Percentiles rank a stretch among this genome's conserved stretches.
Conservation (phyloP, 2,329 filamentous ascomycete genomes). For the Harringtonia lauricola region DNA sequence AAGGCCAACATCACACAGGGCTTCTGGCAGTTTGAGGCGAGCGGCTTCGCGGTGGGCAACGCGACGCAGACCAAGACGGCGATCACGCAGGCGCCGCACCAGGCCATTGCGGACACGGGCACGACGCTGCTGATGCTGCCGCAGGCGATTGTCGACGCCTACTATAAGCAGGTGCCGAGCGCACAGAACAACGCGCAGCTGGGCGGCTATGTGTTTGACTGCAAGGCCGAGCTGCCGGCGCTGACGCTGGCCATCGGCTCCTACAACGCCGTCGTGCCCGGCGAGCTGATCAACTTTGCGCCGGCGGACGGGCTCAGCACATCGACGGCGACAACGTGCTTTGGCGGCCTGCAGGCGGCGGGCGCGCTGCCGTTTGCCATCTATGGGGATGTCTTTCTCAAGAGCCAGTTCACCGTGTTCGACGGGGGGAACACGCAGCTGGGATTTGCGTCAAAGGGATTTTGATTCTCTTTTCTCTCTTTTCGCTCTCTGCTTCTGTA, state of each 20-base stretch:
- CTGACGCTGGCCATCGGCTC: conserved; percentile 22
- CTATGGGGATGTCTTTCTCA: conserved; percentile 19
- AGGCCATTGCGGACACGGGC: conserved; percentile 29
- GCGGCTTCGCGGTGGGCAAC: conserved; percentile 30
- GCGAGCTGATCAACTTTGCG: conserved; percentile 25
- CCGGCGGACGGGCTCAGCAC: conserved; percentile 27
- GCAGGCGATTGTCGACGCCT: conserved; percentile 22
- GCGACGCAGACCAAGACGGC: conserved; percentile 9
- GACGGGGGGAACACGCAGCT: conserved; percentile 24
- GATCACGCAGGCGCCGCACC: conserved; percentile 14
- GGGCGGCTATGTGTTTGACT: conserved; percentile 27
- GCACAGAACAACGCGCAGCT: conserved; percentile 20
- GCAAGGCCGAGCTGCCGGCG: conserved; percentile 21
- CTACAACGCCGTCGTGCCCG: conserved; percentile 23
- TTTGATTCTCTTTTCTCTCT: no score
- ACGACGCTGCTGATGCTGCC: conserved; percentile 29
- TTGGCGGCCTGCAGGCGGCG: conserved; percentile 22
- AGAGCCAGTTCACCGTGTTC: conserved; percentile 22
- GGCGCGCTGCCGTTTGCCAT: conserved; percentile 15
- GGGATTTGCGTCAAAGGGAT: conserved; percentile 23
- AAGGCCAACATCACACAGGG: conserved; percentile 35
- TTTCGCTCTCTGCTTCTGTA: not conserved
- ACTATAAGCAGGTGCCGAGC: conserved; percentile 25
- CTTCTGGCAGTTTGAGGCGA: conserved; percentile 46
- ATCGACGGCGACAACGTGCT: conserved; percentile 17